phyloP scores from a whole-genome alignment of 148 eudicot genomes.

The Amaranthus hypochondriacus region DNA sequence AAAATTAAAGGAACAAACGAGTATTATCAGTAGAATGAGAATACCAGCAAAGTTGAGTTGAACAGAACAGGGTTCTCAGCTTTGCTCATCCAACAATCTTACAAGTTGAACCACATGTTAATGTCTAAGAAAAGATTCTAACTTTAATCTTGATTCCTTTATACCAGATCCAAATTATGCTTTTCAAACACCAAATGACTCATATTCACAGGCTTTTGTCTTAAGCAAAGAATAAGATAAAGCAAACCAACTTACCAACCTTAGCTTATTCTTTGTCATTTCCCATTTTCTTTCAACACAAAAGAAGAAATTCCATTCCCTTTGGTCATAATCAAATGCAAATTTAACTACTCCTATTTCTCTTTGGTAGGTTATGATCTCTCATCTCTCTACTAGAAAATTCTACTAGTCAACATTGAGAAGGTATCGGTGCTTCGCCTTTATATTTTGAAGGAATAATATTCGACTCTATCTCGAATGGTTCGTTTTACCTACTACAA shows the following conservation, averaged over 20 bases:
- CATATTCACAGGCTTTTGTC: slow-evolving; percentile 22
- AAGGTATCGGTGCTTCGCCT: slow-evolving; percentile 11
- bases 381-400: not conserved
- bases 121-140: not conserved
- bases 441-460: not conserved
- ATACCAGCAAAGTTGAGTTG: not conserved
- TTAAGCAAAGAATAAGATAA: slow-evolving; percentile 33
- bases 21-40: not conserved
- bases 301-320: slow-evolving; percentile 4
- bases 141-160: slow-evolving; percentile 8
- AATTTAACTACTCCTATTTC: not conserved
- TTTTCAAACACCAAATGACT: slow-evolving; percentile 15
- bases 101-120: slow-evolving; percentile 1
- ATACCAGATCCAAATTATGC: slow-evolving; percentile 15
- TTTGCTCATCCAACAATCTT: not conserved
- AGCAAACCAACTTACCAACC: not conserved
- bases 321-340: slow-evolving; percentile 1
- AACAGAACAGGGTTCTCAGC: not conserved
- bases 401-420: slow-evolving; percentile 3
- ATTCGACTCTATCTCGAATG: not conserved
- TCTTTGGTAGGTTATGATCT: not conserved
- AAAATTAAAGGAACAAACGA: no score
- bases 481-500: no score
- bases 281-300: not conserved
- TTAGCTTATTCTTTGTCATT: not conserved